Evolutionary conservation across 768 basidiomycete species (phyloP).

Genomic region (Tephrocybe rancida): DNA sequence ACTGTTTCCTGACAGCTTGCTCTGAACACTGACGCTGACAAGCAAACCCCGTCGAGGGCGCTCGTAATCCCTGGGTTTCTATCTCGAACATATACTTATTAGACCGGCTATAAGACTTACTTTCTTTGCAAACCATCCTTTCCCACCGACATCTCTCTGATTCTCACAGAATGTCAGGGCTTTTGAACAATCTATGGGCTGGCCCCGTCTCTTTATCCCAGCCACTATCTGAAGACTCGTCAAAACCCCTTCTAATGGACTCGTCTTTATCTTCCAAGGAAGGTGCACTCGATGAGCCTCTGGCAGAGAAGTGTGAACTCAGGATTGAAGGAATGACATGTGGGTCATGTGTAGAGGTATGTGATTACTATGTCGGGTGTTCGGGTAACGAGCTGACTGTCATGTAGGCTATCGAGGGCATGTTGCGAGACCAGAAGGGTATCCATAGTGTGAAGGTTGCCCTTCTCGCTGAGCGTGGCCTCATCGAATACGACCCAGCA

Average conservation of each 20-base stretch:
- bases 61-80: not conserved
- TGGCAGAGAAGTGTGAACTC: constrained; percentile 67
- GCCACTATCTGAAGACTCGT: constrained; percentile 10
- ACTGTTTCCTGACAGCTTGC: not conserved
- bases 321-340: constrained; percentile 92
- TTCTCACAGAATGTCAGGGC: constrained; percentile 13
- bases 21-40: constrained; percentile 1
- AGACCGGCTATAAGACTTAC: constrained; percentile 1
- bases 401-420: constrained; percentile 78
- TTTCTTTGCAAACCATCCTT: constrained; percentile 9
- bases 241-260: constrained; percentile 23
- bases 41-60: constrained; percentile 10
- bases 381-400: not conserved
- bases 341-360: constrained; percentile 84
- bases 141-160: not conserved
- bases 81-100: constrained; percentile 2
- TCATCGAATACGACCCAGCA: constrained; percentile 85
- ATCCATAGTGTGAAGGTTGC: constrained; percentile 93
- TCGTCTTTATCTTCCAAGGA: constrained; percentile 17
- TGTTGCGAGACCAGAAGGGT: constrained; percentile 83
- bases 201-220: constrained; percentile 14
- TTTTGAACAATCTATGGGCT: constrained; percentile 21
- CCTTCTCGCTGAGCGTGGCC: constrained; percentile 91
- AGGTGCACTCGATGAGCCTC: constrained; percentile 22
- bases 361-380: constrained; percentile 19